A percentile compares a stretch with the other conserved stretches of the same genome.
Evolutionary conservation across 441 rosid genomes (phyloP).

Genomic region (Metrosideros polymorpha): DNA sequence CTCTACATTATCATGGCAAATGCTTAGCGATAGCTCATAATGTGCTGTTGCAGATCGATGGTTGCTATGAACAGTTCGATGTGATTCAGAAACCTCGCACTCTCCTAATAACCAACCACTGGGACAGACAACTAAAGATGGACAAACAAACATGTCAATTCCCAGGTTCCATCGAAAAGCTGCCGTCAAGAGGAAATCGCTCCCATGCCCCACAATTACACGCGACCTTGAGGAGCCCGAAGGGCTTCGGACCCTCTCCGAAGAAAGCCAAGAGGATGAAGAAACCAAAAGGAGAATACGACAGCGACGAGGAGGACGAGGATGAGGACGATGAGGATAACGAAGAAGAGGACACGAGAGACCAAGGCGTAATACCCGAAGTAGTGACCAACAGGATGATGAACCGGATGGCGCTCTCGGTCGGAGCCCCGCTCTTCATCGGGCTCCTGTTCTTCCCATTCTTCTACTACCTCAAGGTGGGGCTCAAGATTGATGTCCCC

Average conservation of each 20-base stretch:
- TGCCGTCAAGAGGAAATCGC: background rate
- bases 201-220: conserved; percentile 18
- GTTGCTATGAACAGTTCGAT: background rate
- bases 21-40: background rate
- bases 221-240: conserved; percentile 56
- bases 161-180: conserved; percentile 5
- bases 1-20: background rate
- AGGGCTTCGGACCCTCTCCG: conserved; percentile 64
- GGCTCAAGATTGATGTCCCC: conserved; percentile 68
- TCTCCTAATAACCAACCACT: conserved; percentile 3
- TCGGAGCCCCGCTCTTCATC: conserved; percentile 60
- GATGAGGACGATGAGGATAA: conserved; percentile 26
- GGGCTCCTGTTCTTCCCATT: conserved; percentile 81
- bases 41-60: conserved; percentile 17
- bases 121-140: background rate
- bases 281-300: conserved; percentile 4
- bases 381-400: conserved; percentile 91
- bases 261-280: conserved; percentile 41
- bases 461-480: conserved; percentile 80
- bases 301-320: conserved; percentile 11
- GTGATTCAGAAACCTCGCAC: conserved; percentile 4
- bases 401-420: conserved; percentile 64
- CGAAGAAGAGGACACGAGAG: background rate
- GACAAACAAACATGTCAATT: conserved; percentile 3
- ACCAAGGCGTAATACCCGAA: conserved; percentile 68